Percentiles rank a stretch among this genome's conserved stretches.
These are phyloP conservation scores for Turnera subulata DNA, from an alignment of 345 rosid species.

Conservation along the genomic window DNA sequence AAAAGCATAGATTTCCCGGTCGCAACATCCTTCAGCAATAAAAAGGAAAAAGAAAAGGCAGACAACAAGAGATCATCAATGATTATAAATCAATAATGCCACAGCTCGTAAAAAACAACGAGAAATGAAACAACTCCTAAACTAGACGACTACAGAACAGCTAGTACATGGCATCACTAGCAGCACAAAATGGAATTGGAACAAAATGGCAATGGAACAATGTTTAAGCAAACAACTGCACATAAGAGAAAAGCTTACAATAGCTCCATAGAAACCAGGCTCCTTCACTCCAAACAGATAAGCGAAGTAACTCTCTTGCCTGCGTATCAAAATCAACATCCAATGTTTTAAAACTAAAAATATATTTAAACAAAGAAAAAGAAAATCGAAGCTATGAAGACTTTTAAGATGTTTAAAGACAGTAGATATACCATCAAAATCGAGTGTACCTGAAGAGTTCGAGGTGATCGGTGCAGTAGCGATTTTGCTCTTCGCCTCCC, in stretches of 20 bases:
- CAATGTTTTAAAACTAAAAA: no score
- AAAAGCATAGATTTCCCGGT: conserved; percentile 80
- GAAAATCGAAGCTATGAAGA: background rate
- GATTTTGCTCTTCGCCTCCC: conserved; percentile 87
- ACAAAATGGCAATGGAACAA: no score
- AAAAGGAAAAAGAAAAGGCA: background rate
- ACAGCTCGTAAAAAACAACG: background rate
- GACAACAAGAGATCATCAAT: background rate
- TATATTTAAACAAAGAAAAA: background rate
- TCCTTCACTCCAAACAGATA: conserved; percentile 88
- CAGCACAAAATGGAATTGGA: no score
- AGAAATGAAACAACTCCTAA: background rate
- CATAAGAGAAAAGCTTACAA: conserved; percentile 49
- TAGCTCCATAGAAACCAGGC: conserved; percentile 82
- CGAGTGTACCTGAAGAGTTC: conserved; percentile 74
- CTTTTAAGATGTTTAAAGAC: background rate
- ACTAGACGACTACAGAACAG: no score
- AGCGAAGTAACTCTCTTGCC: conserved; percentile 92
- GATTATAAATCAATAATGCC: background rate
- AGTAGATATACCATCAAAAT: background rate
- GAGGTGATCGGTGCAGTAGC: conserved; percentile 84
- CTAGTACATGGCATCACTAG: no score
- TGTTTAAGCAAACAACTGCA: background rate
- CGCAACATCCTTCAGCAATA: conserved; percentile 57
- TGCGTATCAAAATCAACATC: conserved; percentile 18